phyloP scores from a whole-genome alignment of 352 stramenopile genomes.

The Globisporangium mamillatum region DNA sequence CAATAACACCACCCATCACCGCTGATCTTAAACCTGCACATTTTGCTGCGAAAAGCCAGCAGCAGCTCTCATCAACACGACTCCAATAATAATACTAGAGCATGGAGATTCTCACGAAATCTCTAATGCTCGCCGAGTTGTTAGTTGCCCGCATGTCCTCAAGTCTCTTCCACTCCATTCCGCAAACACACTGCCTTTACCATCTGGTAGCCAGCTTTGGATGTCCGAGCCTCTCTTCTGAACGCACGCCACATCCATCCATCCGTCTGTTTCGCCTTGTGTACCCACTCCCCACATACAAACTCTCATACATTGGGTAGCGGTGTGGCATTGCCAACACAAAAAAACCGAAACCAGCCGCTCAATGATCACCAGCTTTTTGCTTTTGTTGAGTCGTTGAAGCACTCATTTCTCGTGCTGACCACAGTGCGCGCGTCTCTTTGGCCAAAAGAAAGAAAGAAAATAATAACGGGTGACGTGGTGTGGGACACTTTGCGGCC shows the following conservation, averaged over 20 bases:
- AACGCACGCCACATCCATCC: not conserved
- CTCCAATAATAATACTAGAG: too few species aligned
- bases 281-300: not conserved
- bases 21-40: not conserved
- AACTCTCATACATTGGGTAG: not conserved
- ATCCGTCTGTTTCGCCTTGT: not conserved
- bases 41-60: not conserved
- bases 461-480: not conserved
- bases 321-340: too few species aligned
- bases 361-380: not conserved
- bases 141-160: not conserved
- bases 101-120: too few species aligned
- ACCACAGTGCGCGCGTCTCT: conserved; percentile 6
- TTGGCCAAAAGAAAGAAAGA: not conserved
- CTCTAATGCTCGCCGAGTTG: not conserved
- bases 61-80: not conserved
- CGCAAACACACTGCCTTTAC: not conserved
- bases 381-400: not conserved
- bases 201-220: not conserved
- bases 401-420: not conserved
- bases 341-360: not conserved
- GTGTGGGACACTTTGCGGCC: not conserved
- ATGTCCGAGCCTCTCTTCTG: not conserved
- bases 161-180: not conserved
- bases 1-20: not conserved